A percentile compares a stretch with the other conserved stretches of the same genome.
Conservation (phyloP, 805 yeast species). For the Yamadazyma tumulicola region DNA sequence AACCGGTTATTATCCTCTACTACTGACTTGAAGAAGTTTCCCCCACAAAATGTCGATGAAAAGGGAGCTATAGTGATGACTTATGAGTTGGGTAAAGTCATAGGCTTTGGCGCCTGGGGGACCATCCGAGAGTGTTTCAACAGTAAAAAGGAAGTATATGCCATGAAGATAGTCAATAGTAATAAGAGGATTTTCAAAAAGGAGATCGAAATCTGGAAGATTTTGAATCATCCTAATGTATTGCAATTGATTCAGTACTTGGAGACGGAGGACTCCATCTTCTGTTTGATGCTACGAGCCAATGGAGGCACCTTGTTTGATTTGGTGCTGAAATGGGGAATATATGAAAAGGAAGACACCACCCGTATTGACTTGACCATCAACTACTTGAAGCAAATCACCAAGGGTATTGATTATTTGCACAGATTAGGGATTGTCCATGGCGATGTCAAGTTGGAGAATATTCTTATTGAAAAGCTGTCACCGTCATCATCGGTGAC, state of each 20-base stretch:
- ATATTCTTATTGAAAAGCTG: constrained; percentile 56
- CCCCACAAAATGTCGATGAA: constrained; percentile 51
- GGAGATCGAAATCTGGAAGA: constrained; percentile 76
- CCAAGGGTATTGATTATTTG: constrained; percentile 59
- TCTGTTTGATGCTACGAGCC: constrained; percentile 66
- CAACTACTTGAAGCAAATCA: constrained; percentile 42
- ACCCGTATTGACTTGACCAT: constrained; percentile 8
- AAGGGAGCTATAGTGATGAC: constrained; percentile 66
- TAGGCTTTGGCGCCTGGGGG: constrained; percentile 92
- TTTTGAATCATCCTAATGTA: constrained; percentile 60
- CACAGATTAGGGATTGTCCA: constrained; percentile 61
- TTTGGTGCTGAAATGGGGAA: constrained; percentile 65
- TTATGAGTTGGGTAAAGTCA: constrained; percentile 63
- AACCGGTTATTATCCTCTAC: constrained; percentile 39
- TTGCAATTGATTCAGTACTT: constrained; percentile 59
- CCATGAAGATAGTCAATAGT: constrained; percentile 57
- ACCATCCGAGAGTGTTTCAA: constrained; percentile 64
- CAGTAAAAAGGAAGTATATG: constrained; percentile 34
- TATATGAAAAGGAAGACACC: constrained; percentile 6
- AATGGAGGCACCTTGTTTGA: constrained; percentile 82
- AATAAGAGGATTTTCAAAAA: constrained; percentile 48
- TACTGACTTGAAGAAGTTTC: constrained; percentile 27
- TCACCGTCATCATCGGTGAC: too few relatives aligned
- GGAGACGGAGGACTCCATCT: constrained; percentile 60
- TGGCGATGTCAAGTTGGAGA: constrained; percentile 81